Conservation (phyloP, 192 early-diverging fungal genomes). For the Piromyces finnis region DNA sequence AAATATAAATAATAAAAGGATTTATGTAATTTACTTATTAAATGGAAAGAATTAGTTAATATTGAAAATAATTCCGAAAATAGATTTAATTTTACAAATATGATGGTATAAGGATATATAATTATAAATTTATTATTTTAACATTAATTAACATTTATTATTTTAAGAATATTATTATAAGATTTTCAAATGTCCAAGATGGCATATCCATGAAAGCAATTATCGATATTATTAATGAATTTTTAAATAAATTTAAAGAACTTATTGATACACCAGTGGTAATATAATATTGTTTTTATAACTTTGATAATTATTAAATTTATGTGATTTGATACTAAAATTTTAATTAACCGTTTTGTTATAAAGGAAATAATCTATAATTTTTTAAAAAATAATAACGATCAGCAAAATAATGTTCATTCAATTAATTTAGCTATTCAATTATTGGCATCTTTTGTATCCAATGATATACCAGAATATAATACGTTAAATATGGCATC, state of each 20-base stretch:
- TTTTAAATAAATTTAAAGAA: conserved; percentile 43
- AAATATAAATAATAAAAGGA: conserved; percentile 17
- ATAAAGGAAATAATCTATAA: neutral
- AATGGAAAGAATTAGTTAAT: conserved; percentile 29
- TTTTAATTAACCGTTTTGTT: too few relatives aligned
- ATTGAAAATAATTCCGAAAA: conserved; percentile 13
- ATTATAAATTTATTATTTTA: too few relatives aligned
- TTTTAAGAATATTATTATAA: neutral
- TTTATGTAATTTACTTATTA: conserved; percentile 36
- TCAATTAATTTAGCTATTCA: neutral
- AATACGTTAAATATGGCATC: neutral
- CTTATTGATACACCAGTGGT: conserved; percentile 46
- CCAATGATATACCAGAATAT: neutral
- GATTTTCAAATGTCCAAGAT: neutral
- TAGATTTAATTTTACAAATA: conserved; percentile 13
- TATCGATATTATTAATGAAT: conserved; percentile 23
- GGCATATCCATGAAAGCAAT: neutral
- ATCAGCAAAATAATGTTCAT: neutral
- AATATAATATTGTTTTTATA: conserved; percentile 1
- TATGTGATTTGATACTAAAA: too few relatives aligned
- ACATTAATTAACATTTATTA: too few relatives aligned
- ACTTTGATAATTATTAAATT: too few relatives aligned
- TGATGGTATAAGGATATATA: conserved; percentile 19
- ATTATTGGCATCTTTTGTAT: neutral
- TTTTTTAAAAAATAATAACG: neutral